Evolutionary conservation across 73 alveolate species (phyloP), one percentile per base, ranked within the genome.

Genomic region (Paramecium primaurelia): DNA sequence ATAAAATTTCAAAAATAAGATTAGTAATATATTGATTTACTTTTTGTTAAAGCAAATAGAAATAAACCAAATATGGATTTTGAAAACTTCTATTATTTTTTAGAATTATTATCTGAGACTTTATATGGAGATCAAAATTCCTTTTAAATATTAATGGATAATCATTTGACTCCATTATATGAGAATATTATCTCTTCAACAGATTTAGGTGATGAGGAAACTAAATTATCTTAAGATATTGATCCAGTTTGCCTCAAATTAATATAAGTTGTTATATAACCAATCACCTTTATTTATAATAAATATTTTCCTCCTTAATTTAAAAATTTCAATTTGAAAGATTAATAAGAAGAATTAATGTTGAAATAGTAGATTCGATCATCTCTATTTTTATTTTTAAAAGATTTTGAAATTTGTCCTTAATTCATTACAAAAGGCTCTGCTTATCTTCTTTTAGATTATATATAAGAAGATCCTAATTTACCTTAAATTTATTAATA

Each of bases 51-150:
- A 64, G 93, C 84, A 34, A 87, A 87, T 68, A 73, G 73, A 18
- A 87, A 87, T 45, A 87, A 64, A 38, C 93, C 84, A 28, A 87
- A 87, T 20, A 87, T 87, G 93, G 93, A 87, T 87, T 87, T 87
- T 68, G 93, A 87, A 8, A 87, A 73, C 36, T 87, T 87, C n/a
- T 40, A 36, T 36, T 54, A 49, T n/a, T 54, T 87, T 3, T 42
- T 87, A 60, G 93, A 73, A 22, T 54, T 44, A 87, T n/a, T 87
- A 16, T 71, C 93, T 64, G 86, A 64, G 10, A 28, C 20, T 10
- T 20, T 64, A 60, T 87, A 26, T 54, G 75, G 86, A 59, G 84
- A 71, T n/a, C 64, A 87, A 68, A 20, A 40, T 6, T 59, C 87
- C 1, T 68, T 87, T 16, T 25, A 68, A 28, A 25, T 26, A 58